These are phyloP conservation scores for Naegleria lovaniensis DNA, from an alignment of 208 protist genomes.

Conservation along the genomic window DNA sequence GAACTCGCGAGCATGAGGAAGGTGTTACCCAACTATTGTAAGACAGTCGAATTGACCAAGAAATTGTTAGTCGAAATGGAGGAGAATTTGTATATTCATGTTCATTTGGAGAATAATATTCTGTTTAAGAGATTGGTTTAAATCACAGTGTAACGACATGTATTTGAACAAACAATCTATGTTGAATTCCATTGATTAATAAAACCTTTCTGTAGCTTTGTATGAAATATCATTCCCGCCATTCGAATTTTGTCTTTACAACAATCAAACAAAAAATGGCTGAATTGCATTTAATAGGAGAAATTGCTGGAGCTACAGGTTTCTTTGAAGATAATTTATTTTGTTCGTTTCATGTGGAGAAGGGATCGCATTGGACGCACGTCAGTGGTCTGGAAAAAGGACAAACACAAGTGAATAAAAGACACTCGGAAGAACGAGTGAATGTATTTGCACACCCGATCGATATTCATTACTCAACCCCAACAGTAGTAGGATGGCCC, in stretches of 20 bases:
- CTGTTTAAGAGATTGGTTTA: background rate
- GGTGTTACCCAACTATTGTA: background rate
- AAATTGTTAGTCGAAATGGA: background rate
- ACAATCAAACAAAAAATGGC: slow-evolving; percentile 42
- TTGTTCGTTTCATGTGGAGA: slow-evolving; percentile 67
- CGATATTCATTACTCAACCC: slow-evolving; percentile 63
- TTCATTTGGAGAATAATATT: background rate
- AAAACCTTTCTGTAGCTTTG: too few species aligned
- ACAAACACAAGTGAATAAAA: slow-evolving; percentile 68
- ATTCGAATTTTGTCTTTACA: background rate
- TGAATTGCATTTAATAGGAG: slow-evolving; percentile 73
- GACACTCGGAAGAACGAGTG: slow-evolving; percentile 42
- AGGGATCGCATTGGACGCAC: slow-evolving; percentile 60
- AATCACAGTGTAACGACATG: too few species aligned
- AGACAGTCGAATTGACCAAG: background rate
- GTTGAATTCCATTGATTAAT: too few species aligned
- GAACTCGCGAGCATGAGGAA: background rate
- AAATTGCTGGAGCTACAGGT: slow-evolving; percentile 56
- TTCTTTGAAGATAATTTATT: slow-evolving; percentile 63
- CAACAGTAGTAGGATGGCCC: slow-evolving; percentile 56
- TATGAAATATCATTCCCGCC: too few species aligned
- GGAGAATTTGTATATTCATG: background rate
- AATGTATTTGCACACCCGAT: slow-evolving; percentile 68
- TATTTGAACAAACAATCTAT: too few species aligned
- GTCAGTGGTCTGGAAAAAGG: slow-evolving; percentile 63